Percentiles rank a stretch among this genome's conserved stretches.
Conservation (phyloP, 202 grass and related monocot genomes). For the Bolboschoenoplectus hybrid region DNA sequence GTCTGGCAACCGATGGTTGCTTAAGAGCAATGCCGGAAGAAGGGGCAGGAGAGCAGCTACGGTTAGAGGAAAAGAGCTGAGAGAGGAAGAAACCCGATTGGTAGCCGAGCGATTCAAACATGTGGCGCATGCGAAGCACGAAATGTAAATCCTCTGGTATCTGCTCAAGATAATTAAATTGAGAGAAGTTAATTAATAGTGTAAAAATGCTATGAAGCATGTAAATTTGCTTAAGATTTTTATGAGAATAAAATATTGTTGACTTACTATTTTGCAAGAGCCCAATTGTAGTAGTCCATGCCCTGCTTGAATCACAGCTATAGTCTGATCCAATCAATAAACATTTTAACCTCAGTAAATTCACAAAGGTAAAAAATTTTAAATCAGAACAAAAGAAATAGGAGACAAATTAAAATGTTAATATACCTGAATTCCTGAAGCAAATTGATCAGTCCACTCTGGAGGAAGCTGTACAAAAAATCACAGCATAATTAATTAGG, state of each 20-base stretch:
- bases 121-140: slow-evolving; percentile 94
- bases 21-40: slow-evolving; percentile 55
- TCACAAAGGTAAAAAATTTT: neutral
- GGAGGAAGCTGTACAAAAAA: slow-evolving; percentile 88
- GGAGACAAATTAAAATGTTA: neutral
- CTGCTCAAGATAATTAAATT: slow-evolving; percentile 43
- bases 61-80: slow-evolving; percentile 87
- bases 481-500: slow-evolving; percentile 23
- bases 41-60: slow-evolving; percentile 56
- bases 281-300: slow-evolving; percentile 96
- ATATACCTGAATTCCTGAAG: slow-evolving; percentile 89
- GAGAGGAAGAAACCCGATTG: slow-evolving; percentile 98
- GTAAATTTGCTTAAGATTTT: no score
- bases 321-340: slow-evolving; percentile 61
- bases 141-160: slow-evolving; percentile 97
- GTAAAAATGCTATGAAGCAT: neutral
- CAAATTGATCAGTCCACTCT: slow-evolving; percentile 98
- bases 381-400: neutral
- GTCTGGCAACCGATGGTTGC: slow-evolving; percentile 39
- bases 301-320: slow-evolving; percentile 97
- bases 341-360: neutral
- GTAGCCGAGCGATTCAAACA: slow-evolving; percentile 95
- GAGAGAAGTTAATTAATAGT: neutral
- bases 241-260: neutral
- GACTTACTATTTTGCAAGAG: slow-evolving; percentile 94